These are phyloP conservation scores for Trametes gibbosa DNA, from an alignment of 768 basidiomycete species.

Conservation along the genomic window DNA sequence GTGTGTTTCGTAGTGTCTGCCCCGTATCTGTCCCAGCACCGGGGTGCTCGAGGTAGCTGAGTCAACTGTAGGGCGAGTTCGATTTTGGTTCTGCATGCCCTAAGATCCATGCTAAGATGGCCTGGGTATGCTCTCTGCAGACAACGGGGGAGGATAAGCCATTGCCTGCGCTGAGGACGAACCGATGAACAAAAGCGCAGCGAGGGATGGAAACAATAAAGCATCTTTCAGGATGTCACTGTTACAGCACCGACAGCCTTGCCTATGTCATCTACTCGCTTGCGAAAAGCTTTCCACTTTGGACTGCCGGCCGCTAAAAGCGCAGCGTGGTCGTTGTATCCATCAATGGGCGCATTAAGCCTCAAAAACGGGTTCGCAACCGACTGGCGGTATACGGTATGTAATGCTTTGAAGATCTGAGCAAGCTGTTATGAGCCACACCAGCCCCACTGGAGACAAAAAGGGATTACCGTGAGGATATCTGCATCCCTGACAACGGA, in stretches of 20 bases:
- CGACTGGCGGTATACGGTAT: conserved; percentile 82
- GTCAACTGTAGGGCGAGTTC: conserved; percentile 75
- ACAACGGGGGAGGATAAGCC: conserved; percentile 13
- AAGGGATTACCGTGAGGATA: conserved; percentile 59
- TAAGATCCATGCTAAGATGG: conserved; percentile 9
- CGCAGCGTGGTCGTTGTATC: conserved; percentile 48
- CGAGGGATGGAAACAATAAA: not conserved
- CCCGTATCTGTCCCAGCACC: conserved; percentile 94
- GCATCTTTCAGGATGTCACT: conserved; percentile 5
- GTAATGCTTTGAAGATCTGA: conserved; percentile 86
- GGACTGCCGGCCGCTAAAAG: conserved; percentile 58
- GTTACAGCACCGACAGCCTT: conserved; percentile 48
- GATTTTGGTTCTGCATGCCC: conserved; percentile 48
- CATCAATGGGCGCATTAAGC: conserved; percentile 50
- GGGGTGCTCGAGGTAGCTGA: conserved; percentile 62
- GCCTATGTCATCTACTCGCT: conserved; percentile 72
- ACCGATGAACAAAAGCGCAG: not conserved
- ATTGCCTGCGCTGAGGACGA: conserved; percentile 21
- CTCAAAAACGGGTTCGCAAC: conserved; percentile 86
- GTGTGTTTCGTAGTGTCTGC: conserved; percentile 37
- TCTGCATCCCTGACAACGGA: conserved; percentile 79
- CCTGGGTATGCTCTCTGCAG: conserved; percentile 18
- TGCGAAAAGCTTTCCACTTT: conserved; percentile 69
- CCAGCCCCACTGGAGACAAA: not conserved
- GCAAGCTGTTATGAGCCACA: not conserved